Evolutionary conservation across 2,329 filamentous ascomycete species (phyloP), one percentile per base, ranked within the genome.

Genomic region (Lecanicillium sp.): DNA sequence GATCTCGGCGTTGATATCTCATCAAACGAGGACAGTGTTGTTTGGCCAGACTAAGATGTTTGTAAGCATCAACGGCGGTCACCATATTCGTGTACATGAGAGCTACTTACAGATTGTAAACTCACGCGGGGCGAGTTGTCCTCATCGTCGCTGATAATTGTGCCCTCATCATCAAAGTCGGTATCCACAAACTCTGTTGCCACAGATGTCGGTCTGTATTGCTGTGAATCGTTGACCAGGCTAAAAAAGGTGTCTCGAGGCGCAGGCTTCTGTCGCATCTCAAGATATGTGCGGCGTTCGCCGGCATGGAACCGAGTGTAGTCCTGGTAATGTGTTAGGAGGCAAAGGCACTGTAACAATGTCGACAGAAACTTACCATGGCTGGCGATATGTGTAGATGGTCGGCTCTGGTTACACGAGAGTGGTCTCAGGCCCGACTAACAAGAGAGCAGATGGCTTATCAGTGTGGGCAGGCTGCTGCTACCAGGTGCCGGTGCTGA

Each of bases 21-120:
- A 53, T 94, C 87, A 52, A 84, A 88, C 2, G 87, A 90, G 6
- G 88, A 94, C 28, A 92, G 70, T 3, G 89, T 94, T 3, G 87
- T 90, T 29, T 43, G 40, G 25, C 45, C 43, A 32, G 48, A 49
- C 48, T 50, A 17, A 34, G 41, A 17, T 32, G 14, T 25, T 38
- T 7, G 36, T 46, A 41, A 53, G 47, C 39, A 44, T 9, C 17
- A 13, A 19, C 3, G 11, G 2, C 22, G n/a, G 5, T 12, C 22
- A 25, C 11, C 22, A 15, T 17, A 12, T 17, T 27, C 17, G 17
- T 34, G 15, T 18, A 17, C 25, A 22, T 22, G 9, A 29, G 30
- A 17, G 14, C 17, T 12, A 66, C 83, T 60, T 72, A 88, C 84
- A 42, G 84, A 88, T 51, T 84, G 76, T 45, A 84, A 61, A 62